Evolutionary conservation across 345 rosid genomes (phyloP), one percentile per base, ranked within the genome.

Genomic region (Acer saccharum): DNA sequence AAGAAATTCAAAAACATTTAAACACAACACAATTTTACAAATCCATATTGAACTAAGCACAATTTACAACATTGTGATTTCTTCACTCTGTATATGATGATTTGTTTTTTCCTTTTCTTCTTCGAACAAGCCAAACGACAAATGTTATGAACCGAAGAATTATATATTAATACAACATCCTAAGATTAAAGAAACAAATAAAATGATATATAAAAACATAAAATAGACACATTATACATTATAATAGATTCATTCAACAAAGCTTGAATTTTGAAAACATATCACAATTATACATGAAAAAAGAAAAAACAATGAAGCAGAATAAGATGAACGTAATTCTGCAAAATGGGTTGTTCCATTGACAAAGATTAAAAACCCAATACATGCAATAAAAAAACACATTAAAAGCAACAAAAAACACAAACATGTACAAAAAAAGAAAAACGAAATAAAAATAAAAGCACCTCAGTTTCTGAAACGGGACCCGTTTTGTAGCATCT

Each of bases 401-500:
- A 65, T 8, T 11, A 16, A 11, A 75, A 16, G 4, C 1, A 32
- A 46, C 60, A 1, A 74, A 21, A 55, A 35, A 41, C 13, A 64
- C 3, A 10, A 39, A 18, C 50, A 65, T 1, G 25, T 32, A 23
- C 72, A 74, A 2, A 44, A 44, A 27, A 11, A 21, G 41, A 73
- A 76, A 57, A 54, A 10, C 7, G 16, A 12, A 13, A 48, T 67
- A 57, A 80, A 11, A 20, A 18, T 54, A 27, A 43, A 43, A 43
- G 10, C 46, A 91, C 99, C 97, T 93, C 87, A 48, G 86, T 70
- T 8, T 84, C 79, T 14, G 88, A 89, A 71, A 73, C 71, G 81
- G 99, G 97, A 12, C 77, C 76, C 16, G 87, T 65, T 83, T 91
- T 92, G 78, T 83, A 92, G 86, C 90, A 88, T 72, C 80, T 84